These are phyloP conservation scores for Podila horticola DNA, from an alignment of 192 early-diverging fungal genomes.

Conservation along the genomic window DNA sequence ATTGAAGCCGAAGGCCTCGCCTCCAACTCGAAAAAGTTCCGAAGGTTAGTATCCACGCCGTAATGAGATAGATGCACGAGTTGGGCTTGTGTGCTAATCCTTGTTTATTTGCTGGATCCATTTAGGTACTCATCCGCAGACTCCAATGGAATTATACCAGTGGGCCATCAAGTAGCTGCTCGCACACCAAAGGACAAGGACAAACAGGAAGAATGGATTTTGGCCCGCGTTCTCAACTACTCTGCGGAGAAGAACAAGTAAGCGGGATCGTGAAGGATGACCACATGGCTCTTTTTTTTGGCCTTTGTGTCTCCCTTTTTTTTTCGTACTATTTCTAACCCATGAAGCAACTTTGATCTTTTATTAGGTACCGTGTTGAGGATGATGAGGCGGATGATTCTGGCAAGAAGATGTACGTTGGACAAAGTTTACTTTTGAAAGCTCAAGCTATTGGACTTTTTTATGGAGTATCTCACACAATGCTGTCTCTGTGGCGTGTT, in stretches of 20 bases:
- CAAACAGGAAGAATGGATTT: conserved; percentile 65
- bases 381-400: conserved; percentile 65
- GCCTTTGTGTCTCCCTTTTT: too few species aligned
- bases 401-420: conserved; percentile 58
- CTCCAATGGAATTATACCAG: conserved; percentile 39
- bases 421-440: neutral
- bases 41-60: conserved; percentile 11
- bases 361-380: conserved; percentile 62
- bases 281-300: too few species aligned
- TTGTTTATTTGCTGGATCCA: neutral
- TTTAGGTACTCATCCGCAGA: conserved; percentile 37
- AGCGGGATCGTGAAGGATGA: neutral
- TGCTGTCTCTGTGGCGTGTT: conserved; percentile 2
- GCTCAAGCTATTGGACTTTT: neutral
- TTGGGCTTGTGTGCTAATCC: neutral
- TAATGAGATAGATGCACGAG: neutral
- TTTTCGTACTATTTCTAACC: neutral
- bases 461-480: neutral
- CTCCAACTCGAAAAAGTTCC: conserved; percentile 48
- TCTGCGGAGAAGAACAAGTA: conserved; percentile 62
- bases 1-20: conserved; percentile 44
- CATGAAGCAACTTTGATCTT: neutral
- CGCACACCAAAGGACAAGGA: conserved; percentile 61
- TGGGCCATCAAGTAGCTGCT: conserved; percentile 57
- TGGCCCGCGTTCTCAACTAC: conserved; percentile 58